phyloP scores from a whole-genome alignment of 148 eudicot species.

The Persicaria maculosa region DNA sequence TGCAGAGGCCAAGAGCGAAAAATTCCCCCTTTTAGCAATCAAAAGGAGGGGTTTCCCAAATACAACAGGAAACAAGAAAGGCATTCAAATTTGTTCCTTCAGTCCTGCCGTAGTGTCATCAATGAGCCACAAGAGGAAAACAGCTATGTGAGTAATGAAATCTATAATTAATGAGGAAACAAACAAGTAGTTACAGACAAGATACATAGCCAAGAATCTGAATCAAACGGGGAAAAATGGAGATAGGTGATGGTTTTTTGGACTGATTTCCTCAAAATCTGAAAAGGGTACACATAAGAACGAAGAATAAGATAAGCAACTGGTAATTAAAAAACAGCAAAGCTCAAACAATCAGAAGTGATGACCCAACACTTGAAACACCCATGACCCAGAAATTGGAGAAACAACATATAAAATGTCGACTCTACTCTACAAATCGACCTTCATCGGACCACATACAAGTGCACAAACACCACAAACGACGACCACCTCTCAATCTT shows the following conservation, averaged over 20 bases:
- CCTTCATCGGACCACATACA: no score
- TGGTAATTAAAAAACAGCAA: background rate
- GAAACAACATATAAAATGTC: no score
- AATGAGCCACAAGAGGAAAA: background rate
- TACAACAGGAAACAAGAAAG: no score
- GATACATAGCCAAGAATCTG: background rate
- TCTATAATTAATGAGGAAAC: background rate
- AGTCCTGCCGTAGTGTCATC: constrained; percentile 5
- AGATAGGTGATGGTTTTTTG: background rate
- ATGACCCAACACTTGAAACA: no score
- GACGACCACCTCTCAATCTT: no score
- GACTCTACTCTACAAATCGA: no score
- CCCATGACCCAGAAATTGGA: no score
- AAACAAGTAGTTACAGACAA: background rate
- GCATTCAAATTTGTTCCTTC: background rate
- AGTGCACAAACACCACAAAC: no score
- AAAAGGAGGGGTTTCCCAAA: background rate
- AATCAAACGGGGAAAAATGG: background rate
- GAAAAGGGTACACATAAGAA: background rate
- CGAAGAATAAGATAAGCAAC: background rate
- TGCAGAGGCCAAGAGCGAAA: constrained; percentile 7
- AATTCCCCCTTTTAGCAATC: background rate
- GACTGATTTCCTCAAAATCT: background rate
- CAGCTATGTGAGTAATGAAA: background rate
- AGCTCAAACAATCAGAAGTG: background rate